Base-by-base conservation (phyloP, 1,139 yeast genomes). In the Geotrichum phurueaensis region DNA sequence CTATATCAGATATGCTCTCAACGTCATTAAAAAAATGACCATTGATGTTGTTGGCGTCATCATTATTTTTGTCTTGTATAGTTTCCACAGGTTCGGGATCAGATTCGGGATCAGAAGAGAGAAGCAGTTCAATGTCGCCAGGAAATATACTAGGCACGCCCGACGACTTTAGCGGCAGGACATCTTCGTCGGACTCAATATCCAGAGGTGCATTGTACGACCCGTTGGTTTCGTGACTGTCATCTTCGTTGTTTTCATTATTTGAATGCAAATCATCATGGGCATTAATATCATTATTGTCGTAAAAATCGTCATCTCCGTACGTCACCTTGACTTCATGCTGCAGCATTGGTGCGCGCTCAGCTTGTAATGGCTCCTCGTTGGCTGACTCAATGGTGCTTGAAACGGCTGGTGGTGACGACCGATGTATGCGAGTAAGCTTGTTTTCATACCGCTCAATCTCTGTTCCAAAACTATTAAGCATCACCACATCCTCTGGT, bases 1-100 rank as follows among this genome's bases (percentile, higher is more conserved):
- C 25, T 36, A 53, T 57, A 47, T 57, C 54, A 18, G 57, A 58
- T 5, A 58, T 20, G 23, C 51, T 33, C 51, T 58, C 54, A 12
- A 50, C 13, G 20, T 54, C 57, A 12, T 50, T 9, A 33, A 29
- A 27, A 2, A 33, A 15, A 20, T 18, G 33, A 22, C 15, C 33
- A 31, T 20, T 12, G 2, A n/a, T 20, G 50, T 51, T 15, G 39
- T 18, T 12, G 12, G 18, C 31, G 27, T 10, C 18, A 10, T 18
- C 53, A 13, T 22, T 15, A 10, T 51, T 31, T 6, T 39, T 48
- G 25, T 27, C 49, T 10, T 39, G 15, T 9, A 31, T 13, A 15
- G 20, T 18, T 18, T 27, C 15, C 47, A 4, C 31, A 27, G 31
- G 31, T 27, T 27, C 31, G 10, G 9, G 12, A 31, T 52, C 47